Conservation (phyloP, 2,329 filamentous ascomycete genomes). For the Purpureocillium takamizusanense region DNA sequence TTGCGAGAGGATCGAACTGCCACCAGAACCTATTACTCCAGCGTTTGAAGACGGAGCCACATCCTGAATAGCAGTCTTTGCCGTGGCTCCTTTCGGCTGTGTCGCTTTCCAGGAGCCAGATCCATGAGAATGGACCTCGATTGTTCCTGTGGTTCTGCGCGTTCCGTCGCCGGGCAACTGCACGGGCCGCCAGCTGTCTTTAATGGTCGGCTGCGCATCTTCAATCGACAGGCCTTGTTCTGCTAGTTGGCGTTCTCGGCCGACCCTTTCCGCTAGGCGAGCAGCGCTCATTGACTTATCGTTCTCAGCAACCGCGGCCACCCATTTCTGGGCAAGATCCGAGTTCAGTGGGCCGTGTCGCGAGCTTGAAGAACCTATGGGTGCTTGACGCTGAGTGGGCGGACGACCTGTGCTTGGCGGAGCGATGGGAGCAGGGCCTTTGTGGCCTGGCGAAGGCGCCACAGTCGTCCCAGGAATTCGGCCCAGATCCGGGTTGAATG, state of each 20-base stretch:
- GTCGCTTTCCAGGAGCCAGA: slow-evolving; percentile 19
- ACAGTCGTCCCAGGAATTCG: slow-evolving; percentile 31
- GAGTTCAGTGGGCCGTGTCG: slow-evolving; percentile 18
- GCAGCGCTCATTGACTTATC: slow-evolving; percentile 35
- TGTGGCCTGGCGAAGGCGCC: slow-evolving; percentile 20
- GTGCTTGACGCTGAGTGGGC: slow-evolving; percentile 17
- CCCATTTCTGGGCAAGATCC: slow-evolving; percentile 32
- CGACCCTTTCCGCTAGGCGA: slow-evolving; percentile 27
- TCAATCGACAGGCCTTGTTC: slow-evolving; percentile 34
- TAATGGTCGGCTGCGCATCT: slow-evolving; percentile 38
- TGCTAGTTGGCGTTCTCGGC: slow-evolving; percentile 33
- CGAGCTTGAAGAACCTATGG: slow-evolving; percentile 21
- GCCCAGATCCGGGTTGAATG: slow-evolving; percentile 57
- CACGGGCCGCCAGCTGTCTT: slow-evolving; percentile 44
- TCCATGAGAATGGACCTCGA: slow-evolving; percentile 18
- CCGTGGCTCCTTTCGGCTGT: slow-evolving; percentile 15
- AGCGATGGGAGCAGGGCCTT: slow-evolving; percentile 37
- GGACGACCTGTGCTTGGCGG: slow-evolving; percentile 20
- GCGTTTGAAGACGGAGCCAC: slow-evolving; percentile 11
- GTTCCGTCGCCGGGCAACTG: slow-evolving; percentile 27
- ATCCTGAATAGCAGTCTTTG: slow-evolving; percentile 12
- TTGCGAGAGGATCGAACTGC: slow-evolving; percentile 16
- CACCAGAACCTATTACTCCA: slow-evolving; percentile 18
- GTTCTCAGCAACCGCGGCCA: slow-evolving; percentile 30
- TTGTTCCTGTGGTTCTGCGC: slow-evolving; percentile 14